A percentile compares a stretch with the other conserved stretches of the same genome.
phyloP scores from a whole-genome alignment of 768 basidiomycete species.

The Hypholoma fasciculare region DNA sequence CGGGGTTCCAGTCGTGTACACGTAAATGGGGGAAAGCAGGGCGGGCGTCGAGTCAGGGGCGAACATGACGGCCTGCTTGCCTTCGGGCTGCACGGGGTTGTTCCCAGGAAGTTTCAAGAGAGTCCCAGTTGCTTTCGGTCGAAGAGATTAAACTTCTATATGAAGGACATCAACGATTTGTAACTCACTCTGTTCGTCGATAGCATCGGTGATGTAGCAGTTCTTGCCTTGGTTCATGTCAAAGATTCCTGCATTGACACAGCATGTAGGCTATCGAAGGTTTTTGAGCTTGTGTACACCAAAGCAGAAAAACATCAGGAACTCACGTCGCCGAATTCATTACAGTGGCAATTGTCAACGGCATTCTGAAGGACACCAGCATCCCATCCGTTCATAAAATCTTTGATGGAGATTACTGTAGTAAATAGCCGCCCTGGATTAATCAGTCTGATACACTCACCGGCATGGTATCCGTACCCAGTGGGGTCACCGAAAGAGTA shows the following conservation, averaged over 20 bases:
- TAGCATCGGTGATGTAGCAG: conserved; percentile 45
- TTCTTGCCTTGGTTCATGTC: conserved; percentile 35
- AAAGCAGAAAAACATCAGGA: not conserved
- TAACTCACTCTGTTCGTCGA: conserved; percentile 45
- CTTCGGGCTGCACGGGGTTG: conserved; percentile 47
- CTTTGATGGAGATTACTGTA: conserved; percentile 19
- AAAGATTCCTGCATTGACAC: conserved; percentile 45
- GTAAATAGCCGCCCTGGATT: not conserved
- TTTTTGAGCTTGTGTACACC: not conserved
- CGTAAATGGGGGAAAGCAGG: conserved; percentile 43
- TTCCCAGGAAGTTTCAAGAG: conserved; percentile 50
- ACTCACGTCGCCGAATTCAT: conserved; percentile 42
- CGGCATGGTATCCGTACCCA: conserved; percentile 62
- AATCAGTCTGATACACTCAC: conserved; percentile 24
- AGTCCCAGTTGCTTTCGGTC: conserved; percentile 42
- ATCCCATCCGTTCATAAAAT: conserved; percentile 67
- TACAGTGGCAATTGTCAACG: conserved; percentile 53
- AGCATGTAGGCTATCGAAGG: conserved; percentile 40
- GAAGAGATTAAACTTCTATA: not conserved
- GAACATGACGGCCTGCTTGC: conserved; percentile 31
- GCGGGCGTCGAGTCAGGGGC: conserved; percentile 36
- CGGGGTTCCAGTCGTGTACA: conserved; percentile 43
- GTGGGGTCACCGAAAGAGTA: conserved; percentile 60
- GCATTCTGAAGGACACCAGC: conserved; percentile 52
- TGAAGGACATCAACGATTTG: not conserved